These are phyloP conservation scores for Mycosphaerella sp. DNA, from an alignment of 2,329 filamentous ascomycete species.

Conservation along the genomic window DNA sequence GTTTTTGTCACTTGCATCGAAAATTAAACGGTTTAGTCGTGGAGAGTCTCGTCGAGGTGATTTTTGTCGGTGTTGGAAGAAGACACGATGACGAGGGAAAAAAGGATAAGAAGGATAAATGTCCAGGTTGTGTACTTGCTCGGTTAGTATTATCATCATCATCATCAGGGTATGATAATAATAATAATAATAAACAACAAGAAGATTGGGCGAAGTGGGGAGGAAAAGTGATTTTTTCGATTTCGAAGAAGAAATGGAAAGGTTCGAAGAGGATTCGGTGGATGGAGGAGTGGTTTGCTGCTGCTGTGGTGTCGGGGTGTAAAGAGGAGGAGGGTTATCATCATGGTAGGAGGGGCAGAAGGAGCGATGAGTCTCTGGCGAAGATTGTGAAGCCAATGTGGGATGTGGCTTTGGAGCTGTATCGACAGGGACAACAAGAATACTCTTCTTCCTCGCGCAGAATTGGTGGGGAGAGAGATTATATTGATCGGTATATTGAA, in stretches of 20 bases:
- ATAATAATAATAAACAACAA: constrained; percentile 14
- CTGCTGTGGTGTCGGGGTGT: constrained; percentile 2
- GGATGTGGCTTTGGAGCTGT: constrained; percentile 2
- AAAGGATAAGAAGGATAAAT: background rate
- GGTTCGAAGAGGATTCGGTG: constrained; percentile 24
- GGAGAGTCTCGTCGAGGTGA: constrained; percentile 14
- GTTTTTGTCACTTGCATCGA: constrained; percentile 22
- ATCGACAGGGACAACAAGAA: background rate
- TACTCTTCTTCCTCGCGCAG: background rate
- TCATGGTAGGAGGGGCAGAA: no score
- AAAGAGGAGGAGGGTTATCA: no score
- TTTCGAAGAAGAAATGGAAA: constrained; percentile 22
- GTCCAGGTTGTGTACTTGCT: no score
- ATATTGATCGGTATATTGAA: background rate
- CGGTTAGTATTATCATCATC: background rate
- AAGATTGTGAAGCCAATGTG: constrained; percentile 9
- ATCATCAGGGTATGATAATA: constrained; percentile 19
- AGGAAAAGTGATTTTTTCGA: constrained; percentile 21
- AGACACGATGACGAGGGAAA: background rate
- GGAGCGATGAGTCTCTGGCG: background rate
- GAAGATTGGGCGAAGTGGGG: constrained; percentile 19
- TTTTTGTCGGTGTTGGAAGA: no score
- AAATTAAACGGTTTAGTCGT: constrained; percentile 21
- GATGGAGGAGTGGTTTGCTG: constrained; percentile 19
- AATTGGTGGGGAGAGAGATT: background rate